Base-by-base conservation (phyloP, 2,329 filamentous ascomycete species). In the Nemania serpens region DNA sequence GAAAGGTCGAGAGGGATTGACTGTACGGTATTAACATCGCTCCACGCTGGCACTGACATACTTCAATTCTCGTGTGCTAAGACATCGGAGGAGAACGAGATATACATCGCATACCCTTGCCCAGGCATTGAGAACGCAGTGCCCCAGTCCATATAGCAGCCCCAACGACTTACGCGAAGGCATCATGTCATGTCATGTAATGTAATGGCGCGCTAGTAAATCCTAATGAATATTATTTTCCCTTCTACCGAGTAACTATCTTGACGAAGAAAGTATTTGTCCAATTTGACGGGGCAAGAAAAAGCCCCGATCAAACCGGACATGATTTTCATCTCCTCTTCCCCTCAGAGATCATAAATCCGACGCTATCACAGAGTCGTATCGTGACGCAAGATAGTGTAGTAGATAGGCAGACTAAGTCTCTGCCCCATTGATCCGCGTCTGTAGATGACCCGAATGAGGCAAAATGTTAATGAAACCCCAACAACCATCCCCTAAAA, bases 1-100 rank as follows among this genome's bases (percentile, higher is more conserved):
- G 70, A 67, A 20, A 81, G 66, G 12, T 75, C 69, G 2, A 77
- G 46, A 0, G 67, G 69, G 7, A 72, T 62, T 13, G 74, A 75
- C 68, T 72, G 36, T 51, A 65, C 53, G 7, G 42, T 36, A 17
- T 54, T 50, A 52, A 18, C 46, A 13, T 29, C 25, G 15, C 12
- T 22, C 18, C 9, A 3, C 20, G 33, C 7, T 17, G 9, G n/a
- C 34, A 17, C 37, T 5, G 13, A 13, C 3, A 12, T 20, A 12
- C 36, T 12, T 3, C 3, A 20, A 17, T 36, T 9, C 17, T 18
- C 17, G 7, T 11, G n/a, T 7, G 4, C 6, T 36, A 34, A 17
- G 37, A n/a, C 6, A 41, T 11, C 34, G 7, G 13, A 15, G 17
- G 33, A 5, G 15, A 9, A 13, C n/a, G 13, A 46, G 22, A 15